phyloP scores from a whole-genome alignment of 169 alveolate species.

The Babesia caballi region DNA sequence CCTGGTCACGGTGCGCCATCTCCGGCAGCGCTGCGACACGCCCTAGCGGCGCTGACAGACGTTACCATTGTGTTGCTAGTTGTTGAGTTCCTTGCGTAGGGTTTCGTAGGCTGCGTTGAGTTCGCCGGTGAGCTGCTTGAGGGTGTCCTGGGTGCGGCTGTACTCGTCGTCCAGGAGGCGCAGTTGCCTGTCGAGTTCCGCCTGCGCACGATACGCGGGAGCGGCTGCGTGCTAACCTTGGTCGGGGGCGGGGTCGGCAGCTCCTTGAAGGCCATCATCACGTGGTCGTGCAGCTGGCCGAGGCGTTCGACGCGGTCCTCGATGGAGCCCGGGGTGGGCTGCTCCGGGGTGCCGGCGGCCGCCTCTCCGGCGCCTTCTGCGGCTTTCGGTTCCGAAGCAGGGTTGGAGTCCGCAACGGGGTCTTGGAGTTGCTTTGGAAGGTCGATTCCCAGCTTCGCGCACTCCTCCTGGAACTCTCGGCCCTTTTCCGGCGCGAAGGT shows the following conservation, averaged over 20 bases:
- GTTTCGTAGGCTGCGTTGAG: conserved; percentile 15
- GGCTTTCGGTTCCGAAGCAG: neutral
- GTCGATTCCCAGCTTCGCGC: conserved; percentile 11
- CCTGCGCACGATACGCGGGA: neutral
- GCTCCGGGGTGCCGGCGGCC: neutral
- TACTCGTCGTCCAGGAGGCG: conserved; percentile 32
- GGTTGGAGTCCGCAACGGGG: neutral
- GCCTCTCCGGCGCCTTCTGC: neutral
- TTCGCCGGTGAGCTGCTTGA: conserved; percentile 15
- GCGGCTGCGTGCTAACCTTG: neutral
- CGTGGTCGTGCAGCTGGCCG: conserved; percentile 38
- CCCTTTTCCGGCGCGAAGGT: conserved; percentile 44
- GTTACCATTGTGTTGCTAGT: neutral
- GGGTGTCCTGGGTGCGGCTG: conserved; percentile 30
- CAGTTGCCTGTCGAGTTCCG: neutral
- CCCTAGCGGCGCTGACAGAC: no score
- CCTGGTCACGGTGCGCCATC: conserved; percentile 1
- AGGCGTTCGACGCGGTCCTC: conserved; percentile 43
- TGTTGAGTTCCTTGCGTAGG: conserved; percentile 3
- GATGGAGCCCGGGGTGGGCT: conserved; percentile 5
- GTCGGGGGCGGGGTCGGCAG: conserved; percentile 39
- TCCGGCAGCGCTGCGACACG: neutral
- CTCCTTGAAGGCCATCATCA: conserved; percentile 40
- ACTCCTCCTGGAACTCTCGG: conserved; percentile 18
- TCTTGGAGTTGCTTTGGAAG: conserved; percentile 9